Evolutionary conservation across 2,329 filamentous ascomycete species (phyloP).

Genomic region (Nemania sp.): DNA sequence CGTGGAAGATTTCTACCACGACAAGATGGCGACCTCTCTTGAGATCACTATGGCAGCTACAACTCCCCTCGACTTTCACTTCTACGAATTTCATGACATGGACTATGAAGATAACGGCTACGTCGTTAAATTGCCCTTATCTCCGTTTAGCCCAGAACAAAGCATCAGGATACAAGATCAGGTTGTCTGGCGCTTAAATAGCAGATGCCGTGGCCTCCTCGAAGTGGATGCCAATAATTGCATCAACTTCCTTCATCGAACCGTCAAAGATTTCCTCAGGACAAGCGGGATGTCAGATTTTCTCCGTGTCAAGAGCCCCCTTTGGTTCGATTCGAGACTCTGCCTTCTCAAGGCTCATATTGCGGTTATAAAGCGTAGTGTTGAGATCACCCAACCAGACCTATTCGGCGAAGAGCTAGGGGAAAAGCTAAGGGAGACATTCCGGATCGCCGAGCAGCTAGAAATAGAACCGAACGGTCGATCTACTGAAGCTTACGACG

Average conservation of each 20-base stretch:
- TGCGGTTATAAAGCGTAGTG: not conserved
- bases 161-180: not conserved
- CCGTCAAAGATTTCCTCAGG: not conserved
- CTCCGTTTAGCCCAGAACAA: no score
- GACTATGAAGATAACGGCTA: not conserved
- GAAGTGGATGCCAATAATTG: not conserved
- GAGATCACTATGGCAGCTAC: not conserved
- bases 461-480: no score
- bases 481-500: no score
- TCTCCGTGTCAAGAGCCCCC: not conserved
- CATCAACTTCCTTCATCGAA: not conserved
- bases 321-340: not conserved
- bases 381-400: no score
- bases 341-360: not conserved
- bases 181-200: not conserved
- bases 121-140: not conserved
- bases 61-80: not conserved
- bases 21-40: slow-evolving; percentile 10
- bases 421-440: no score
- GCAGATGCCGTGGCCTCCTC: not conserved
- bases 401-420: no score
- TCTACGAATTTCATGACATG: not conserved
- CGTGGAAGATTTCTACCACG: slow-evolving; percentile 34
- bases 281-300: not conserved
- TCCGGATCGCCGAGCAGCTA: no score